phyloP scores from a whole-genome alignment of 2,329 filamentous ascomycete genomes.

The Eutypa lata region DNA sequence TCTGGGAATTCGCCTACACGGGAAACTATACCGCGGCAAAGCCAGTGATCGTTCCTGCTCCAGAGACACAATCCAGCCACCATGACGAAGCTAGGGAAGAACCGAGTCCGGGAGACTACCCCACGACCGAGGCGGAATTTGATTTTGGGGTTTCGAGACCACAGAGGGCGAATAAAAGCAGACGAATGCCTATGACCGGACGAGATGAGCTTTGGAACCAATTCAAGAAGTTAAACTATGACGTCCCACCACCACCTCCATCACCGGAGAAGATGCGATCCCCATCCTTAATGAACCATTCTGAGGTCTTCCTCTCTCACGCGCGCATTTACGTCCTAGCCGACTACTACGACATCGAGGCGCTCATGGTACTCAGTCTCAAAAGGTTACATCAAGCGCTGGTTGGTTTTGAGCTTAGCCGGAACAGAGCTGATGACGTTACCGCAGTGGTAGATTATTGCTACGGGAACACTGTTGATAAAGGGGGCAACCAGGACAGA shows the following conservation, averaged over 20 bases:
- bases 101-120: too few species aligned
- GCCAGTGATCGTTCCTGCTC: slow-evolving; percentile 4
- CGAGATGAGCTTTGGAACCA: too few species aligned
- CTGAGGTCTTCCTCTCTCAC: slow-evolving; percentile 34
- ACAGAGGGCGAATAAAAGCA: too few species aligned
- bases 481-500: slow-evolving; percentile 3
- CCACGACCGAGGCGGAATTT: too few species aligned
- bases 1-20: slow-evolving; percentile 48
- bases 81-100: too few species aligned
- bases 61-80: not conserved
- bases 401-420: slow-evolving; percentile 25
- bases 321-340: slow-evolving; percentile 36
- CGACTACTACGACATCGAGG: slow-evolving; percentile 34
- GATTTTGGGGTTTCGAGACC: too few species aligned
- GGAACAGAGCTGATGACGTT: slow-evolving; percentile 23
- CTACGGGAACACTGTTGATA: slow-evolving; percentile 28
- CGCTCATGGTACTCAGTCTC: slow-evolving; percentile 27
- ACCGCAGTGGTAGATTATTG: slow-evolving; percentile 32
- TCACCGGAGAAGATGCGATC: slow-evolving; percentile 3
- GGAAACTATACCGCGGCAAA: slow-evolving; percentile 38
- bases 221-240: not conserved
- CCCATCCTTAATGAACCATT: slow-evolving; percentile 9
- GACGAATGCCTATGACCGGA: too few species aligned
- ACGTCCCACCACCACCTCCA: not conserved
- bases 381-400: slow-evolving; percentile 31